These are phyloP conservation scores for Erysimum pusillum DNA, from an alignment of 441 rosid species.

Conservation along the genomic window DNA sequence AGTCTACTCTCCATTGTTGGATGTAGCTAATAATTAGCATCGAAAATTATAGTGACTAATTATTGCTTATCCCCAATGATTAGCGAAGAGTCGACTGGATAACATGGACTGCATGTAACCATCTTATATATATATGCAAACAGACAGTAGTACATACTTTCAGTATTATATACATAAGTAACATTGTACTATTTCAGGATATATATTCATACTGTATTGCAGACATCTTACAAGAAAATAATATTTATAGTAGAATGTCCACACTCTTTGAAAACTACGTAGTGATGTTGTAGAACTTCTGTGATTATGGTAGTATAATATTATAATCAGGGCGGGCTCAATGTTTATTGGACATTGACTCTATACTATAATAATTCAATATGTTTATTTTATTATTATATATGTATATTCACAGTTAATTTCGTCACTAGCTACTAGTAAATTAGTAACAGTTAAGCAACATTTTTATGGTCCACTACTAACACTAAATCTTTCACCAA, in stretches of 20 bases:
- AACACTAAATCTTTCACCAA: not conserved
- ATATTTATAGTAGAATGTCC: not conserved
- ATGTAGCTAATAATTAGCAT: slow-evolving; percentile 41
- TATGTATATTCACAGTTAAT: no score
- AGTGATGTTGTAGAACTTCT: no score
- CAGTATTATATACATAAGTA: slow-evolving; percentile 15
- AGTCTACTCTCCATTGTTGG: slow-evolving; percentile 46
- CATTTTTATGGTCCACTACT: not conserved
- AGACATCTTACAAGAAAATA: not conserved
- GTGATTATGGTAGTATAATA: not conserved
- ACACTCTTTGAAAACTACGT: not conserved
- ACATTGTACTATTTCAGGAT: not conserved
- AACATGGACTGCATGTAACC: slow-evolving; percentile 48
- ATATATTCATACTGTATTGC: not conserved
- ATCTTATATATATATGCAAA: slow-evolving; percentile 5
- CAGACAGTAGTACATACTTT: slow-evolving; percentile 27
- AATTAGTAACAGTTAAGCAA: not conserved
- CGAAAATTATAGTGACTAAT: slow-evolving; percentile 35
- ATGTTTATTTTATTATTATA: no score
- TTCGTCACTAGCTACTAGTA: no score
- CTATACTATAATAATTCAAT: no score
- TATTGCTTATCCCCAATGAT: slow-evolving; percentile 42
- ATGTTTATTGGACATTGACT: not conserved
- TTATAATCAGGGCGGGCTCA: not conserved
- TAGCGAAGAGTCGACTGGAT: slow-evolving; percentile 45